Evolutionary conservation across 768 basidiomycete species (phyloP).

Genomic region (Lactifluus rugatus): DNA sequence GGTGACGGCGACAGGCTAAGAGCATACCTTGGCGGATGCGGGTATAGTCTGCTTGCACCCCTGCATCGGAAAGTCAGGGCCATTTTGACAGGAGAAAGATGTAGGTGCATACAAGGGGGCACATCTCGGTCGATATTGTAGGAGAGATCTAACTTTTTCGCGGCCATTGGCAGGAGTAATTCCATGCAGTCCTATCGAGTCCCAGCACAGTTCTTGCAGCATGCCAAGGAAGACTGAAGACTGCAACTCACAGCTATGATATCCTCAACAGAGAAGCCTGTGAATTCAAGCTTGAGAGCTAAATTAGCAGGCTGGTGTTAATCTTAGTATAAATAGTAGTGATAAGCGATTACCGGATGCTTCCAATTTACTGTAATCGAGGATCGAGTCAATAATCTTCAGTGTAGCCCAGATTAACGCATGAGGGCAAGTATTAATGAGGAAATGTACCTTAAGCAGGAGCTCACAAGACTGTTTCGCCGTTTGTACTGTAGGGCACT

Average conservation of each 20-base stretch:
- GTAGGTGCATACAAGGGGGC: conserved; percentile 41
- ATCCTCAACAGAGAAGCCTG: conserved; percentile 58
- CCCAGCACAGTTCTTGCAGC: neutral
- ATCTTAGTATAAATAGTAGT: neutral
- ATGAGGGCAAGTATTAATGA: neutral
- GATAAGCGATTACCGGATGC: conserved; percentile 43
- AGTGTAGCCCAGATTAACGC: neutral
- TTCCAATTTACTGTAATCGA: conserved; percentile 74
- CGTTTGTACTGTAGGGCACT: conserved; percentile 45
- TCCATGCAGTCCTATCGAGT: conserved; percentile 60
- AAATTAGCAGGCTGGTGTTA: conserved; percentile 10
- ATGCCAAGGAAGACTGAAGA: too few relatives aligned
- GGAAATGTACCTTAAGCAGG: conserved; percentile 43
- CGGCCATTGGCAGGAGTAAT: conserved; percentile 62
- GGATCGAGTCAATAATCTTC: conserved; percentile 69
- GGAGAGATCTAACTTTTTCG: conserved; percentile 63
- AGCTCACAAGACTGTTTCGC: conserved; percentile 73
- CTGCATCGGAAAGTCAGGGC: conserved; percentile 23
- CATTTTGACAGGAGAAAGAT: neutral
- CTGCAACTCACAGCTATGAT: conserved; percentile 49
- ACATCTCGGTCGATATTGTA: conserved; percentile 62
- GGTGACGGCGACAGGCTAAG: neutral
- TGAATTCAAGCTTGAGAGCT: conserved; percentile 64
- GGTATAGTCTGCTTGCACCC: conserved; percentile 66
- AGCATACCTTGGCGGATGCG: conserved; percentile 58